phyloP scores from a whole-genome alignment of 805 yeast species.

The Suhomyces prunicola region DNA sequence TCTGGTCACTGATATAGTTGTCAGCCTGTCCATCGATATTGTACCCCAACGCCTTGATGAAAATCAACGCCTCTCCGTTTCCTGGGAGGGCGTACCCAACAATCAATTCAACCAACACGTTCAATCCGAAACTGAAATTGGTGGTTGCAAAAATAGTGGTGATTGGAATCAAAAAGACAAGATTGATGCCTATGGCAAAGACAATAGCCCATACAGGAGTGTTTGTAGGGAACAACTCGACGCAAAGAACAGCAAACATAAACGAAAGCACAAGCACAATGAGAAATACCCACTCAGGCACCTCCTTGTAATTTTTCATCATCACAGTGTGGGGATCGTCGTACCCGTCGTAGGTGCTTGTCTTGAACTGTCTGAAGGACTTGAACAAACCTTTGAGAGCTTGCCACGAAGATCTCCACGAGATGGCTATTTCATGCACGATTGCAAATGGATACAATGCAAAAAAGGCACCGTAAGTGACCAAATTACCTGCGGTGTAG shows the following conservation, averaged over 20 bases:
- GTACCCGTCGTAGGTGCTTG: slow-evolving; percentile 15
- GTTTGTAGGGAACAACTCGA: slow-evolving; percentile 34
- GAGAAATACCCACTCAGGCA: slow-evolving; percentile 22
- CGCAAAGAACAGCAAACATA: slow-evolving; percentile 27
- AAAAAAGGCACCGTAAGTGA: slow-evolving; percentile 15
- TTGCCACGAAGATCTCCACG: slow-evolving; percentile 1
- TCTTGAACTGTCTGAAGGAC: slow-evolving; percentile 7
- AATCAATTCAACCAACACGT: slow-evolving; percentile 55
- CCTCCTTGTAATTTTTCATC: slow-evolving; percentile 24
- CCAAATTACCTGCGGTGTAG: slow-evolving; percentile 16
- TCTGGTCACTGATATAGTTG: slow-evolving; percentile 36
- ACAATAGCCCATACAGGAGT: slow-evolving; percentile 63
- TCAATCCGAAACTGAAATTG: slow-evolving; percentile 46
- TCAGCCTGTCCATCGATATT: slow-evolving; percentile 32
- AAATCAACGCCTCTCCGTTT: slow-evolving; percentile 51
- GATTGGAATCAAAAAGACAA: slow-evolving; percentile 50
- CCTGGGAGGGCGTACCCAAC: slow-evolving; percentile 56
- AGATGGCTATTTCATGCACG: slow-evolving; percentile 8
- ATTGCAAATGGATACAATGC: slow-evolving; percentile 23
- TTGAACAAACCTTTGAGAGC: slow-evolving; percentile 1
- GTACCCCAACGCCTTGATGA: slow-evolving; percentile 43
- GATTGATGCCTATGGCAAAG: slow-evolving; percentile 49
- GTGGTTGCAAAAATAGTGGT: slow-evolving; percentile 48
- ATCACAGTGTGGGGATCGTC: slow-evolving; percentile 23
- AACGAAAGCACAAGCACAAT: slow-evolving; percentile 16